Percentiles rank a stretch among this genome's conserved stretches.
Conservation (phyloP, 805 yeast species). For the Yamadazyma akitaensis region DNA sequence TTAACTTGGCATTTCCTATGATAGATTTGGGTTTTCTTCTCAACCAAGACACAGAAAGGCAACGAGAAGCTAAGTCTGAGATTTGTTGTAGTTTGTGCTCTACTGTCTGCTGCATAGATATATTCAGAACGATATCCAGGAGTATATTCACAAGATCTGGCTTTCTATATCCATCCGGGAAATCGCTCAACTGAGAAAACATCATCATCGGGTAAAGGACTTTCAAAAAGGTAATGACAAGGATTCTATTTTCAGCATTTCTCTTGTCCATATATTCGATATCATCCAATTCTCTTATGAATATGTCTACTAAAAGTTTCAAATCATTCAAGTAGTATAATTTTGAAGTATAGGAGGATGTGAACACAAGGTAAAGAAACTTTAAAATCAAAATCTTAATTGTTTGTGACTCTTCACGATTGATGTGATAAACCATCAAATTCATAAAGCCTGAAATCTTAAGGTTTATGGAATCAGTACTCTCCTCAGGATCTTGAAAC, state of each 20-base stretch:
- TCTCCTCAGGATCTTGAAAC: slow-evolving; percentile 33
- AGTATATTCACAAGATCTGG: slow-evolving; percentile 52
- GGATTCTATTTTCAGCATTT: slow-evolving; percentile 53
- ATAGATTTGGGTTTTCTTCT: slow-evolving; percentile 14
- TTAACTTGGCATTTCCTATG: neutral
- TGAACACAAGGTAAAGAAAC: slow-evolving; percentile 68
- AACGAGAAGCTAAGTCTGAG: slow-evolving; percentile 30
- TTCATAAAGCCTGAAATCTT: slow-evolving; percentile 65
- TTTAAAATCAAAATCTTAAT: slow-evolving; percentile 77
- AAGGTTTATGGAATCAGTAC: slow-evolving; percentile 10
- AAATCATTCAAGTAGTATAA: slow-evolving; percentile 80
- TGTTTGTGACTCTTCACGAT: slow-evolving; percentile 69
- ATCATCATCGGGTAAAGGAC: slow-evolving; percentile 69
- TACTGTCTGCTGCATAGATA: neutral
- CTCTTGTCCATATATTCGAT: slow-evolving; percentile 56
- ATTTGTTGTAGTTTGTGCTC: slow-evolving; percentile 18
- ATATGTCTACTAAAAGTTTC: slow-evolving; percentile 77
- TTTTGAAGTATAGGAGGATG: slow-evolving; percentile 60
- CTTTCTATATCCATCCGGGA: slow-evolving; percentile 54
- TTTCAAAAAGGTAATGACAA: slow-evolving; percentile 52
- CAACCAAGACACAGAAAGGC: slow-evolving; percentile 34
- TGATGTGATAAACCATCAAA: slow-evolving; percentile 57
- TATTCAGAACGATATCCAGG: slow-evolving; percentile 33
- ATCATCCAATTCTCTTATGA: slow-evolving; percentile 74
- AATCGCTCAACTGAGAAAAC: slow-evolving; percentile 54